These are phyloP conservation scores for Pseudovirgaria hyperparasitica DNA, from an alignment of 2,329 filamentous ascomycete species.

Conservation along the genomic window DNA sequence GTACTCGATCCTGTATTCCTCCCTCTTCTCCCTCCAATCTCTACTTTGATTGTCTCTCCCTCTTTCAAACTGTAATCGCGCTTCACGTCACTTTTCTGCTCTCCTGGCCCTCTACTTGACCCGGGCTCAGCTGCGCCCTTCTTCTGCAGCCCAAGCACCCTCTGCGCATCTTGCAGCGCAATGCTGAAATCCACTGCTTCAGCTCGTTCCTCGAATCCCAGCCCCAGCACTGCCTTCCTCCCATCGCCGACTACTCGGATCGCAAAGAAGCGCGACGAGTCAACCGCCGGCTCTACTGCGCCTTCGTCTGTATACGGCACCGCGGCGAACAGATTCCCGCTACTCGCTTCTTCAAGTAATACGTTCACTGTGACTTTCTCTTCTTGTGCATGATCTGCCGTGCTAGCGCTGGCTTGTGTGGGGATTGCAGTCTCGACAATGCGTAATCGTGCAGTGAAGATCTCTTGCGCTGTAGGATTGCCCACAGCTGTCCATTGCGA, in stretches of 20 bases:
- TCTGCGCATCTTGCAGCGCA: constrained; percentile 63
- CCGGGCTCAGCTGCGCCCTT: constrained; percentile 9
- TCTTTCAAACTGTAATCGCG: constrained; percentile 78
- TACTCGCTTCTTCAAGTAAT: constrained; percentile 62
- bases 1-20: constrained; percentile 17
- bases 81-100: constrained; percentile 34
- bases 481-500: constrained; percentile 60
- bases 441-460: constrained; percentile 75
- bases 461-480: constrained; percentile 55
- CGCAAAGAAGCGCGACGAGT: constrained; percentile 76
- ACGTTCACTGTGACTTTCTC: constrained; percentile 59
- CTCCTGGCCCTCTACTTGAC: constrained; percentile 5
- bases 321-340: constrained; percentile 68
- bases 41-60: constrained; percentile 78
- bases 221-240: constrained; percentile 65
- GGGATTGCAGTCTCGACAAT: constrained; percentile 59
- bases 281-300: constrained; percentile 64
- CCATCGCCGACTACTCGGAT: constrained; percentile 66
- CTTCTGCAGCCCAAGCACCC: constrained; percentile 51
- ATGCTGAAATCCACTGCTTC: constrained; percentile 82
- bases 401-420: constrained; percentile 6
- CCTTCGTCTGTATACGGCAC: constrained; percentile 58
- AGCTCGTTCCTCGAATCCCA: constrained; percentile 77
- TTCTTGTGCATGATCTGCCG: constrained; percentile 21
- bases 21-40: constrained; percentile 49